Evolutionary conservation across 257 asterid species (phyloP).

Genomic region (Nicotiana sylvestris): DNA sequence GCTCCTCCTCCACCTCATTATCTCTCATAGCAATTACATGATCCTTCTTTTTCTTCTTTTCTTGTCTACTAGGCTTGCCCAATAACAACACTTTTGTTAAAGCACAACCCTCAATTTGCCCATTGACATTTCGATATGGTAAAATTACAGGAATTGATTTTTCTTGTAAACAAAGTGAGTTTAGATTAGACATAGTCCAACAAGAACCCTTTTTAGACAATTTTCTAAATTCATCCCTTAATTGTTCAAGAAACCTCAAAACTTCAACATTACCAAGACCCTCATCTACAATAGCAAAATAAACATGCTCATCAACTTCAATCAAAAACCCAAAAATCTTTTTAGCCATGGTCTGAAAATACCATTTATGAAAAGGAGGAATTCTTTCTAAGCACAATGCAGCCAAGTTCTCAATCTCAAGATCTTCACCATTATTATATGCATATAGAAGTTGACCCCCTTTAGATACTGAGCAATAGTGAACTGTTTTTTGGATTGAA

Average conservation of each 20-base stretch:
- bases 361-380: conserved; percentile 73
- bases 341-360: conserved; percentile 47
- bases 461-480: conserved; percentile 64
- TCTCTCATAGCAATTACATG: conserved; percentile 37
- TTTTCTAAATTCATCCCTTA: conserved; percentile 56
- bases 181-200: conserved; percentile 30
- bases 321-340: conserved; percentile 57
- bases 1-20: conserved; percentile 45
- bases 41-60: conserved; percentile 51
- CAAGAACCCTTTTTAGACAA: conserved; percentile 28
- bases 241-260: conserved; percentile 39
- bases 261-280: conserved; percentile 32
- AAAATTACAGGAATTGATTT: conserved; percentile 48
- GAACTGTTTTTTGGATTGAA: conserved; percentile 18
- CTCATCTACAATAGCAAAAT: conserved; percentile 54
- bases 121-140: conserved; percentile 19
- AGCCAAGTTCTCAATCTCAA: conserved; percentile 53
- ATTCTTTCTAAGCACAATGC: conserved; percentile 55
- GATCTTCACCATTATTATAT: conserved; percentile 43
- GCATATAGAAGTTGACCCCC: conserved; percentile 42
- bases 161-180: conserved; percentile 41
- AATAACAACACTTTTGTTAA: conserved; percentile 63
- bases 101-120: conserved; percentile 26
- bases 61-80: conserved; percentile 51
- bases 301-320: conserved; percentile 38